Evolutionary conservation across 176 grass and related monocot genomes (phyloP), one percentile per base, ranked within the genome.

Genomic region (barley (Hordeum vulgare)): DNA sequence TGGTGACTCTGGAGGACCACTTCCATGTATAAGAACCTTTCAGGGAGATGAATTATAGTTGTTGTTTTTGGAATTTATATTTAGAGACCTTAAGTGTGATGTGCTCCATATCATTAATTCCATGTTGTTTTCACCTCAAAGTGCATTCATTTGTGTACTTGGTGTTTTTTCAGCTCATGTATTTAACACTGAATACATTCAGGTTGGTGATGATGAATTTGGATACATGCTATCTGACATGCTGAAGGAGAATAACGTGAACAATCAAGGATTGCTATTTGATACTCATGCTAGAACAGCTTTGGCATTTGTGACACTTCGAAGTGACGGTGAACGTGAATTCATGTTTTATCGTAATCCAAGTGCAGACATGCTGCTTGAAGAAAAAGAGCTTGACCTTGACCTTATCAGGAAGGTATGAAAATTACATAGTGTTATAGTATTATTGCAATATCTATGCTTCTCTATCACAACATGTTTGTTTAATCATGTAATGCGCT

Each of bases 291-390:
- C 96, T 80, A 90, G 96, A 81, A 99, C 96, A 87, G 93, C 96
- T 84, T 91, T 99, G 84, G 96, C 96, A 64, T 99, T 99, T 90
- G 96, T 99, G 41, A 96, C 93, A 77, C 83, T 99, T 20, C 64
- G 83, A 87, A 99, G 80, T 81, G 93, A 99, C 23, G 93, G 93
- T 78, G 93, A 96, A 86, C 90, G 93, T 20, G 96, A 96, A 83
- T 99, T 99, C 86, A 99, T 99, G 96, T 99, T 99, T 88, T 99
- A 94, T 41, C 93, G 96, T 41, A 99, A 99, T 88, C 96, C 93
- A 81, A 99, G 96, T 90, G 96, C 96, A 69, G 96, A 99, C 83
- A 99, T 99, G 96, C 89, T 99, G 70, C 96, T 94, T 77, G 89
- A 96, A 91, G 89, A 92, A 83, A 79, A 90, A 61, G 96, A 99